phyloP scores from a whole-genome alignment of 257 asterid species.

The Anisodus acutangulus region DNA sequence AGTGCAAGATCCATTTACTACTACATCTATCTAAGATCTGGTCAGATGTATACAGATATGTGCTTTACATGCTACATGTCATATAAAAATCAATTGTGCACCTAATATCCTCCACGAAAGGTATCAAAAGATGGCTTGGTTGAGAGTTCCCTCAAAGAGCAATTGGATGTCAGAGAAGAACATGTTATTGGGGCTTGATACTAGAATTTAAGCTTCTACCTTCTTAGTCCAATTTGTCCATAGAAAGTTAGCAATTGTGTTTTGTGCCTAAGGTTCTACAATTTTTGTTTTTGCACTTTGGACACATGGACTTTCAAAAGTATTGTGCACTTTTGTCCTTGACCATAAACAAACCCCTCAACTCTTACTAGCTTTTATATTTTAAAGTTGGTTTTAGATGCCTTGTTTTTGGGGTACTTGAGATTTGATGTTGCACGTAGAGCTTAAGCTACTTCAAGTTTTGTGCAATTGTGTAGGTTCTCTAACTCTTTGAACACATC shows the following conservation, averaged over 20 bases:
- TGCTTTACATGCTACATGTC: not conserved
- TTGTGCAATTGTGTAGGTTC: not conserved
- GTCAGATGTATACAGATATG: not conserved
- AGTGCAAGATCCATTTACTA: not conserved
- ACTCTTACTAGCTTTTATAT: conserved; percentile 4
- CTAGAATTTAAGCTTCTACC: not conserved
- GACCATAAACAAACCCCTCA: not conserved
- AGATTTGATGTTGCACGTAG: not conserved
- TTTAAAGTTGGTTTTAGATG: not conserved
- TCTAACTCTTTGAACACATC: not conserved
- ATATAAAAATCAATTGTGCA: conserved; percentile 5
- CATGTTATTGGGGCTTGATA: not conserved
- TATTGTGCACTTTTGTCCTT: not conserved
- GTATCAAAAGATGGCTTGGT: not conserved
- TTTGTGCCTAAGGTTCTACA: not conserved
- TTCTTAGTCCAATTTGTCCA: too few species aligned
- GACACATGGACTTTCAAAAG: not conserved
- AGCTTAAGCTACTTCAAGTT: not conserved
- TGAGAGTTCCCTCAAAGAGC: not conserved
- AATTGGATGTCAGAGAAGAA: conserved; percentile 3
- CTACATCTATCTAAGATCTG: not conserved
- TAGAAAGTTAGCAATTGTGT: too few species aligned
- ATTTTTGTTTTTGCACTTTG: not conserved
- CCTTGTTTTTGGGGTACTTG: not conserved
- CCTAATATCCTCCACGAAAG: not conserved